Base-by-base conservation (phyloP, 441 rosid genomes). In the Adansonia grandidieri region DNA sequence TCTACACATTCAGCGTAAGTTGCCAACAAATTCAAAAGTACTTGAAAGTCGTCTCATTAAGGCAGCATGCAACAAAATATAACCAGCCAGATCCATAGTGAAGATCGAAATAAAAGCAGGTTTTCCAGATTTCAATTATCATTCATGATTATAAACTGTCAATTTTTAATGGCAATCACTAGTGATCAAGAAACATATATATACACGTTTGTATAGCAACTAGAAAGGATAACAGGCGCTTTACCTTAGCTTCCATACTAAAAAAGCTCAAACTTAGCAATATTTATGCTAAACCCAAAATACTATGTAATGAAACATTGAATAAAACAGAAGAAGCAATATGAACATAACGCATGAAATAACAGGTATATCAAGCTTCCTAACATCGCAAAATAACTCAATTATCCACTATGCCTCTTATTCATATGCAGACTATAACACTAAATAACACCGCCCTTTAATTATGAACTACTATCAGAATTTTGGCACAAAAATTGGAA, bases 391-490 rank as follows among this genome's bases (percentile, higher is more conserved):
- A 37, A 37, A 37, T 4, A 37, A 37, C 40, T 37, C 40, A 37
- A 37, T 37, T 37, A 37, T 37, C 40, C 40, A 37, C 5, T 53
- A 17, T 48, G 48, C 56, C 56, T 72, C 20, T 28, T 20, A 58
- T 50, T 13, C 19, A 58, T 7, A 20, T 65, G 60, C 67, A 74
- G 44, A 14, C 28, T n/a, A 28, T 2, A 0, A 19, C 28, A 9
- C 48, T 53, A 71, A 71, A 28, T 65, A 40, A 37, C 40, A 50
- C 84, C 24, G 61, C 62, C 15, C 24, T 22, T 69, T 8, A 22
- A 71, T 51, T 20, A 53, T 53, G 71, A 74, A 61, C 56, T 56
- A 19, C 62, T 56, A 76, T 53, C 74, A 70, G 77, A 53, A 4
- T 20, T 65, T 47, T 67, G 51, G 53, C 50, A 24, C 22, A 48